Base-by-base conservation (phyloP, 257 asterid genomes). In the Ballota nigra region DNA sequence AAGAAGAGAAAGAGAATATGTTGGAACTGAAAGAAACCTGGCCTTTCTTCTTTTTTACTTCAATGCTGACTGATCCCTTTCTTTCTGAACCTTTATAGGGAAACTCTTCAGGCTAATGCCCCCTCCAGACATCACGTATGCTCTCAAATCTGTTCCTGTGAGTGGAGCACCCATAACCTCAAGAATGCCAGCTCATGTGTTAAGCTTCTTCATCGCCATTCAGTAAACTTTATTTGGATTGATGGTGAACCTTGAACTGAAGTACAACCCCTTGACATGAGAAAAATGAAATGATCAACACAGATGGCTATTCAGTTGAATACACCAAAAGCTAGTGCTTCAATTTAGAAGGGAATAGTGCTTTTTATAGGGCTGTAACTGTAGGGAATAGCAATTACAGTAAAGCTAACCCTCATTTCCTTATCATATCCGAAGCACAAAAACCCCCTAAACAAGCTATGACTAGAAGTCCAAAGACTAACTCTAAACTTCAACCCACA, bases 101-200 rank as follows among this genome's bases (percentile, higher is more conserved):
- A 89, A 88, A 73, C 81, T 80, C 83, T 81, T 86, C 75, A 92
- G 85, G 38, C 80, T 79, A 74, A 92, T 79, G 68, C 97, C 97
- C 69, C 99, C 99, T 65, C 98, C 99, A 3, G 98, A 95, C 99
- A 95, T 92, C 78, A 95, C 99, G 71, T 89, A 95, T 38, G 99
- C 99, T 78, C 98, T 85, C 83, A 95, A 76, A 73, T 92, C 98
- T 11, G 99, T 89, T 51, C 99, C 99, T 0, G 97, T 79, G 66
- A 95, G 91, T 69, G 99, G 99, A 23, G 99, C 98, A 24, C 99
- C 99, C 99, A 95, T 95, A 51, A 89, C 93, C 85, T 95, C 99
- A 52, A 95, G 98, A 75, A 92, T 89, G 63, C 96, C 89, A 73
- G 99, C 99, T 0, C 95, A 88, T 34, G 97, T 95, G 65, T 92